These are phyloP conservation scores for Aciculosporium take DNA, from an alignment of 2,329 filamentous ascomycete species.

Conservation along the genomic window DNA sequence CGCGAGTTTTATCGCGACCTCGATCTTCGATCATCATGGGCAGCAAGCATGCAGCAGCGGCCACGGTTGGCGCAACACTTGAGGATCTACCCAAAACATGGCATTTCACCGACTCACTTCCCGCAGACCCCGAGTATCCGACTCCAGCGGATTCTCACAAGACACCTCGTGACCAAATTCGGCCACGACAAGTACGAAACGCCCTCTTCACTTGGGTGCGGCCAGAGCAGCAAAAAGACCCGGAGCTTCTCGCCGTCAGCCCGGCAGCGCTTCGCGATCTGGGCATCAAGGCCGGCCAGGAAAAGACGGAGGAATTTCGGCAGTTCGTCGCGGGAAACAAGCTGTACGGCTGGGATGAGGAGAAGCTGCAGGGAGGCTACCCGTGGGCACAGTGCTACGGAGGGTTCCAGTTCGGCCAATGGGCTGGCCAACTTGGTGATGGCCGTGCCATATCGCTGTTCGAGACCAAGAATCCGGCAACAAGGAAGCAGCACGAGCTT, in stretches of 20 bases:
- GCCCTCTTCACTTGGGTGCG: constrained; percentile 86
- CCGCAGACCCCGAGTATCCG: constrained; percentile 62
- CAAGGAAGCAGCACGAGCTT: constrained; percentile 67
- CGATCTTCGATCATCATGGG: constrained; percentile 17
- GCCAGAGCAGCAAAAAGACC: constrained; percentile 55
- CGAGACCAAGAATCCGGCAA: constrained; percentile 63
- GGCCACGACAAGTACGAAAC: constrained; percentile 68
- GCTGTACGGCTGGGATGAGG: constrained; percentile 63
- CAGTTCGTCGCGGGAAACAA: constrained; percentile 70
- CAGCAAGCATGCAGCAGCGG: constrained; percentile 18
- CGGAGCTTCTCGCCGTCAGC: constrained; percentile 73
- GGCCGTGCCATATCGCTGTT: constrained; percentile 90
- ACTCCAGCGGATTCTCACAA: constrained; percentile 71
- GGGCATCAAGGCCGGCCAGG: constrained; percentile 56
- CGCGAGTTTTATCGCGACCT: constrained; percentile 17
- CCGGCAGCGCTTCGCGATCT: constrained; percentile 65
- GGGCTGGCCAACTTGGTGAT: constrained; percentile 92
- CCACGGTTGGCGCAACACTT: constrained; percentile 24
- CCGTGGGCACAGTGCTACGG: constrained; percentile 99
- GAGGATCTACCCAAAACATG: constrained; percentile 49
- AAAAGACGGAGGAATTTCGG: constrained; percentile 58
- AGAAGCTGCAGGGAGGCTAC: constrained; percentile 56
- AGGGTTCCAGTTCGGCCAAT: constrained; percentile 66
- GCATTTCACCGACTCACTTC: constrained; percentile 52
- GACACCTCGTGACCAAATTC: constrained; percentile 61